Conservation (phyloP, 2,329 filamentous ascomycete species). For the Nakataea oryzae region DNA sequence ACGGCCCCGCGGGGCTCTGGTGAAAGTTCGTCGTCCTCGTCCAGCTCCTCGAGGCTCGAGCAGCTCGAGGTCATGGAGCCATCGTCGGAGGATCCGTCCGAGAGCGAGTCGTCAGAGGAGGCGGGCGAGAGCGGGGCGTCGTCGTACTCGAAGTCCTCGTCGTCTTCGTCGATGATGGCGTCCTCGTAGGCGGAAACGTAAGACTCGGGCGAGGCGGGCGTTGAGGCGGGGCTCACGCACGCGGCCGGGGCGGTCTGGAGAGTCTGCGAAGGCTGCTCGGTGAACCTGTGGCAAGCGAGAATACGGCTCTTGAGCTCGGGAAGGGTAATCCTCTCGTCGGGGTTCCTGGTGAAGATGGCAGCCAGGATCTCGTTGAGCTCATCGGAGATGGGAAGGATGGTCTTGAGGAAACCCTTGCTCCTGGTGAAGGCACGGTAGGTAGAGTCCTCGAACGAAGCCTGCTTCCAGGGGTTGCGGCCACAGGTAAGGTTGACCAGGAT, state of each 20-base stretch:
- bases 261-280: conserved; percentile 23
- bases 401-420: conserved; percentile 78
- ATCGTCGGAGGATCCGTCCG: conserved; percentile 11
- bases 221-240: conserved; percentile 23
- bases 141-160: conserved; percentile 28
- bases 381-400: conserved; percentile 82
- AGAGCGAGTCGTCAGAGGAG: conserved; percentile 22
- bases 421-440: conserved; percentile 87
- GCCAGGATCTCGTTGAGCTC: conserved; percentile 83
- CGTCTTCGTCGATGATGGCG: conserved; percentile 23
- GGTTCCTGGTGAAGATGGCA: conserved; percentile 80
- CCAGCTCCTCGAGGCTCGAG: conserved; percentile 20
- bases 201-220: conserved; percentile 32
- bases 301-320: conserved; percentile 70
- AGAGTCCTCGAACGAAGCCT: conserved; percentile 84
- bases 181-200: conserved; percentile 38
- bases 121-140: conserved; percentile 37
- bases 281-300: conserved; percentile 66
- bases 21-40: conserved; percentile 40
- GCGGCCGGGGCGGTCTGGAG: conserved; percentile 8
- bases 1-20: conserved; percentile 29
- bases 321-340: conserved; percentile 71
- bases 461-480: conserved; percentile 98
- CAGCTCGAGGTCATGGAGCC: conserved; percentile 36
- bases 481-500: conserved; percentile 96